A percentile compares a stretch with the other conserved stretches of the same genome.
Evolutionary conservation across 768 basidiomycete species (phyloP).

Genomic region (Royoungia palumana): DNA sequence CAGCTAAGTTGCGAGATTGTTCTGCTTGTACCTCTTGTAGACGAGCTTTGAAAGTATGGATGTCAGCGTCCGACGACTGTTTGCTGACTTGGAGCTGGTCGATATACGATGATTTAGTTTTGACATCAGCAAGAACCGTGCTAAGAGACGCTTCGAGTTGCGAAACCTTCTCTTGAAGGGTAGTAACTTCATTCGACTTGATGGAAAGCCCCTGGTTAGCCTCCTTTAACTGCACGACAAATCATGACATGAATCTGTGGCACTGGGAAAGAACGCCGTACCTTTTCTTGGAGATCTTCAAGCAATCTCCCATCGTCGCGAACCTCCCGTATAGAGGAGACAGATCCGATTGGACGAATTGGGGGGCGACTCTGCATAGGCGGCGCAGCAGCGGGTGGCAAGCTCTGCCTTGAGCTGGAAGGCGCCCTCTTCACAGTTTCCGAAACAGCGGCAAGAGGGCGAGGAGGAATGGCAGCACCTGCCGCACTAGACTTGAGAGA

Average conservation of each 20-base stretch:
- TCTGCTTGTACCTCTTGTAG: conserved; percentile 38
- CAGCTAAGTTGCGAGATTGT: conserved; percentile 20
- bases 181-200: conserved; percentile 48
- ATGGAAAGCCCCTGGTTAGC: conserved; percentile 49
- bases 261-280: conserved; percentile 19
- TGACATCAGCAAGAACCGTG: conserved; percentile 42
- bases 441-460: conserved; percentile 66
- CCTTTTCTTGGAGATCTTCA: conserved; percentile 61
- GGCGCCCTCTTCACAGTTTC: conserved; percentile 57
- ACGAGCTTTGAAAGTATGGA: conserved; percentile 41
- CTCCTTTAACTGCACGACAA: conserved; percentile 50
- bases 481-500: conserved; percentile 45
- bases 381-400: conserved; percentile 26
- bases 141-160: conserved; percentile 50
- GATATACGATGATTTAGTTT: conserved; percentile 43
- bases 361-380: conserved; percentile 36
- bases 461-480: conserved; percentile 28
- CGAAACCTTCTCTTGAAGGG: conserved; percentile 52
- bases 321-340: conserved; percentile 72
- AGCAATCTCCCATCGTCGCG: conserved; percentile 57
- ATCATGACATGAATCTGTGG: conserved; percentile 2
- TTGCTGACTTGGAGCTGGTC: conserved; percentile 51
- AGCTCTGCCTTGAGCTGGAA: conserved; percentile 40
- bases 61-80: conserved; percentile 44
- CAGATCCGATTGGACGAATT: conserved; percentile 52